phyloP scores from a whole-genome alignment of 2,329 filamentous ascomycete species.

The Alternaria arbusti region DNA sequence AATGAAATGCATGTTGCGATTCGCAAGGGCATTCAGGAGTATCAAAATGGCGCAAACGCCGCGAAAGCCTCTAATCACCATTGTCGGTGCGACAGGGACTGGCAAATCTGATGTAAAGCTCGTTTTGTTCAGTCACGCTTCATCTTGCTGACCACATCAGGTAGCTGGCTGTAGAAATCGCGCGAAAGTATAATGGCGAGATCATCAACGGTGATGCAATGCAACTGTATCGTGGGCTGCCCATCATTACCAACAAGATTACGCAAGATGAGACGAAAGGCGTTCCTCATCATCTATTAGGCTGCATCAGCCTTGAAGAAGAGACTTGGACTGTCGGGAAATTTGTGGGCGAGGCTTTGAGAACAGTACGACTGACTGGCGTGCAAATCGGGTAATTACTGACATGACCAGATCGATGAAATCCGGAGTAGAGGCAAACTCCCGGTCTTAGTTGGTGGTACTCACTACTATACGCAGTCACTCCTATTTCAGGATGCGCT shows the following conservation, averaged over 20 bases:
- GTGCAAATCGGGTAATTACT: background rate
- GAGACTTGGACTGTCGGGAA: slow-evolving; percentile 82
- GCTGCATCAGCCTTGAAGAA: slow-evolving; percentile 75
- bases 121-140: background rate
- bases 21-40: slow-evolving; percentile 21
- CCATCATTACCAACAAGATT: slow-evolving; percentile 96
- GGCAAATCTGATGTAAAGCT: slow-evolving; percentile 83
- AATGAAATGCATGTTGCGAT: slow-evolving; percentile 33
- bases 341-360: slow-evolving; percentile 74
- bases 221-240: slow-evolving; percentile 92
- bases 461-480: slow-evolving; percentile 92
- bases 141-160: slow-evolving; percentile 47
- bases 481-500: slow-evolving; percentile 80
- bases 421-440: slow-evolving; percentile 79
- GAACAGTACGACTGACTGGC: slow-evolving; percentile 48
- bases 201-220: slow-evolving; percentile 98
- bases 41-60: slow-evolving; percentile 35
- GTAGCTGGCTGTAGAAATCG: slow-evolving; percentile 88
- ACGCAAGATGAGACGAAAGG: slow-evolving; percentile 74
- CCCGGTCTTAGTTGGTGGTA: slow-evolving; percentile 91
- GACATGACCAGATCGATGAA: slow-evolving; percentile 66
- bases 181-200: slow-evolving; percentile 83
- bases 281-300: slow-evolving; percentile 86
- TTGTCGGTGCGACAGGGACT: slow-evolving; percentile 90
- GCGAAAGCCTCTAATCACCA: slow-evolving; percentile 70